Base-by-base conservation (phyloP, 495 filamentous ascomycete genomes). In the Penicillium salamii region DNA sequence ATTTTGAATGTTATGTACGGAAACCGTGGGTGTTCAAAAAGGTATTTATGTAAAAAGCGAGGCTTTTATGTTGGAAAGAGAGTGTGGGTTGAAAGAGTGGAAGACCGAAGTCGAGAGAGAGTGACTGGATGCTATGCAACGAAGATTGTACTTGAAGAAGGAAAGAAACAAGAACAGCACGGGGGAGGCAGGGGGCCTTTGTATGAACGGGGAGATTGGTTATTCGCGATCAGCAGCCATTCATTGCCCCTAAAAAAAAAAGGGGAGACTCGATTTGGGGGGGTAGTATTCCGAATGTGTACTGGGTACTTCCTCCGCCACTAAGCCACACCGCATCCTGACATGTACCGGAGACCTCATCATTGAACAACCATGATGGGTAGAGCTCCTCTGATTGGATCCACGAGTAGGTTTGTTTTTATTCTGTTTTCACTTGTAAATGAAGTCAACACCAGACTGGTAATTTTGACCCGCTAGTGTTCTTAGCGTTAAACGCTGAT, bases 71-170 rank as follows among this genome's bases (percentile, higher is more conserved):
- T 21, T 54, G 76, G 68, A 75, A 72, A 78, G 72, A 58, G 74
- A 75, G 31, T 61, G 57, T 46, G 64, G 69, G 70, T 59, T 49
- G 58, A 80, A 76, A 77, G 76, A 78, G 67, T 75, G 68, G 67
- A 69, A 71, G 76, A 79, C 77, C 76, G 76, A 78, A 74, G 77
- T 78, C 77, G 61, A 74, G 57, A 74, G 58, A 57, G 59, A 59
- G 58, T 61, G 55, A 67, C 55, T 69, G 65, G 33, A 62, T 58
- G 65, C 60, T 60, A 67, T 53, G 54, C 57, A 67, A 60, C 62
- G 63, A 70, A 67, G 62, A 58, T 34, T 63, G 61, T 55, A 63
- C 67, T 73, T 75, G 68, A 53, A 54, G 54, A 58, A 67, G 61
- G 59, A 67, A 68, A 62, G 45, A 52, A 52, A 52, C 42, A 45